phyloP scores from a whole-genome alignment of 148 eudicot genomes.

The Cornus suecica region DNA sequence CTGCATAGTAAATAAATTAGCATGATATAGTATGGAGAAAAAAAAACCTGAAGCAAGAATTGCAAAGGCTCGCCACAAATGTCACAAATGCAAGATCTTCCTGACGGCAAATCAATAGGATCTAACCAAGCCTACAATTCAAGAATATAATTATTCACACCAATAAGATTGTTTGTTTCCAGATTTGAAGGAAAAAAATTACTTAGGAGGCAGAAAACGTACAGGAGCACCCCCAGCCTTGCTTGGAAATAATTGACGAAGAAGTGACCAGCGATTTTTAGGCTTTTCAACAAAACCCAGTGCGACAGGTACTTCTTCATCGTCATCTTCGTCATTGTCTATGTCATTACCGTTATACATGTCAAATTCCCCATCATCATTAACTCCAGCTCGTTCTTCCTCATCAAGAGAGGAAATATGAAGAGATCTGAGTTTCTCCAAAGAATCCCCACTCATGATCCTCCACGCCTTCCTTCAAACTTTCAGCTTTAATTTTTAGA shows the following conservation, averaged over 20 bases:
- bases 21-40: background rate
- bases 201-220: slow-evolving; percentile 19
- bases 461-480: background rate
- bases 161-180: background rate
- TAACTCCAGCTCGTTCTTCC: slow-evolving; percentile 38
- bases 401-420: slow-evolving; percentile 47
- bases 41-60: slow-evolving; percentile 75
- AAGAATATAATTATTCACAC: background rate
- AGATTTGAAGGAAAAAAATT: background rate
- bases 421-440: slow-evolving; percentile 39
- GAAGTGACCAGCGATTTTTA: slow-evolving; percentile 38
- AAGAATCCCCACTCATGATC: slow-evolving; percentile 22
- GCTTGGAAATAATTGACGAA: slow-evolving; percentile 76
- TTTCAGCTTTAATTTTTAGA: background rate
- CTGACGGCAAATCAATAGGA: slow-evolving; percentile 72
- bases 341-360: slow-evolving; percentile 32
- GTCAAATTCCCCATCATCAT: slow-evolving; percentile 9
- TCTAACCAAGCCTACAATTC: slow-evolving; percentile 82
- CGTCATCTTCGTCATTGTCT: slow-evolving; percentile 55
- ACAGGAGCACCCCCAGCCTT: slow-evolving; percentile 93
- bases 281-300: slow-evolving; percentile 77
- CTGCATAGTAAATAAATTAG: background rate
- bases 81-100: slow-evolving; percentile 59
- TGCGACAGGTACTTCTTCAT: slow-evolving; percentile 33
- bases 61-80: slow-evolving; percentile 80